phyloP scores from a whole-genome alignment of 352 stramenopile genomes.

The Globisporangium irregulare region DNA sequence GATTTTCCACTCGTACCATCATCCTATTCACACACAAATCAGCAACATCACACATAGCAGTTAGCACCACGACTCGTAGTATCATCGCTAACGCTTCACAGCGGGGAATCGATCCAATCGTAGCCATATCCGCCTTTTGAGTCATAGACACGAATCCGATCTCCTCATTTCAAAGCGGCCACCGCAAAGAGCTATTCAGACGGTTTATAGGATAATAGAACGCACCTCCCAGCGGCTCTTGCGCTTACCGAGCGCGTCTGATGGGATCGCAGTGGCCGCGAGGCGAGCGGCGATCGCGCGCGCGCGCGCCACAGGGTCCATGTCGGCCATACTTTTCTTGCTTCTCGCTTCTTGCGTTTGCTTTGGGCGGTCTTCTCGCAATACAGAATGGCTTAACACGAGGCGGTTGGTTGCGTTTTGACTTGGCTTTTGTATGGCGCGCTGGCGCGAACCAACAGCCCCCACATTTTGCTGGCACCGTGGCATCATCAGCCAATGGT shows the following conservation, averaged over 20 bases:
- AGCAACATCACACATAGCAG: background rate
- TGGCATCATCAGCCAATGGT: background rate
- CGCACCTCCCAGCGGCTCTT: constrained; percentile 85
- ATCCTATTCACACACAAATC: constrained; percentile 1
- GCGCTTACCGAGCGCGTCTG: constrained; percentile 71
- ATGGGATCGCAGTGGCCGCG: constrained; percentile 63
- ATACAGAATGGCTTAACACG: background rate
- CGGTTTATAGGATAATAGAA: constrained; percentile 7
- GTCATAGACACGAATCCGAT: background rate
- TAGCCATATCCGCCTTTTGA: background rate
- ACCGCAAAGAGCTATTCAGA: constrained; percentile 6
- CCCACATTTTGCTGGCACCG: background rate
- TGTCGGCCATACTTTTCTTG: constrained; percentile 34
- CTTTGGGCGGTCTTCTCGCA: background rate
- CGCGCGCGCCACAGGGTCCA: constrained; percentile 75
- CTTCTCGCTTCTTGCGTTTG: background rate
- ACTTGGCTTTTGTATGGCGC: background rate
- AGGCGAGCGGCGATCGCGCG: constrained; percentile 81
- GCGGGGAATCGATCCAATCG: constrained; percentile 8
- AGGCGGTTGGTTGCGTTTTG: background rate
- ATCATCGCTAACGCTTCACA: background rate
- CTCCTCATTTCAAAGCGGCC: background rate
- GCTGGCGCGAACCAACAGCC: background rate
- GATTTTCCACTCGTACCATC: constrained; percentile 5
- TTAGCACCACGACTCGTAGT: background rate